Base-by-base conservation (phyloP, 176 grass and related monocot genomes). In the Oryza longistaminata region DNA sequence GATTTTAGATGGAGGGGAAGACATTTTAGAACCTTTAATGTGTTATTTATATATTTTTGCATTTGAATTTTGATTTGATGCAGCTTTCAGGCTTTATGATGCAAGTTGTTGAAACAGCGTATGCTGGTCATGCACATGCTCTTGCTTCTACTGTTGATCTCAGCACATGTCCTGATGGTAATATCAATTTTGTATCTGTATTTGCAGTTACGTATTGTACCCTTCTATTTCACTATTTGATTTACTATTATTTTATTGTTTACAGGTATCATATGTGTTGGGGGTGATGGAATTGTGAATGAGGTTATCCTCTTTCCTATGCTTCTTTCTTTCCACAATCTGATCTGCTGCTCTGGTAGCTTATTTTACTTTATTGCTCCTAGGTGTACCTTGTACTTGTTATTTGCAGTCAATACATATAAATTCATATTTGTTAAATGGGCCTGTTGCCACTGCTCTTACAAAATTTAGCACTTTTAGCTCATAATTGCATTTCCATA, bases 51-150 rank as follows among this genome's bases (percentile, higher is more conserved):
- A 73, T 84, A 66, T 74, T 72, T 87, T 82, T 82, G 61, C 31
- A 9, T 93, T 89, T 90, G 76, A 85, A 88, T 83, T 90, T 89
- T 88, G 74, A 75, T 86, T 60, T 93, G 77, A 45, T 74, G 89
- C 93, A 98, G 93, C 87, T 92, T 95, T 90, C 96, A 90, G 93
- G 93, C 81, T 95, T 98, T 79, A 70, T 66, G 9, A 98, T 95
- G 96, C 82, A 90, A 90, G 91, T 98, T 26, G 74, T 98, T 12
- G 89, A 98, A 85, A 98, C 96, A 76, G 78, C 82, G 70, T 86
- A 90, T 86, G 91, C 96, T 16, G 96, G 93, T 74, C 93, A 98
- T 87, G 96, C 96, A 88, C 91, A 93, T 75, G 49, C 76, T 78
- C 82, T 98, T 92, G 86, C 91, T 81, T 95, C 89, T 77, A 92